Percentiles rank a stretch among this genome's conserved stretches.
Conservation (phyloP, 495 filamentous ascomycete genomes). For the Penicillium coffeae region DNA sequence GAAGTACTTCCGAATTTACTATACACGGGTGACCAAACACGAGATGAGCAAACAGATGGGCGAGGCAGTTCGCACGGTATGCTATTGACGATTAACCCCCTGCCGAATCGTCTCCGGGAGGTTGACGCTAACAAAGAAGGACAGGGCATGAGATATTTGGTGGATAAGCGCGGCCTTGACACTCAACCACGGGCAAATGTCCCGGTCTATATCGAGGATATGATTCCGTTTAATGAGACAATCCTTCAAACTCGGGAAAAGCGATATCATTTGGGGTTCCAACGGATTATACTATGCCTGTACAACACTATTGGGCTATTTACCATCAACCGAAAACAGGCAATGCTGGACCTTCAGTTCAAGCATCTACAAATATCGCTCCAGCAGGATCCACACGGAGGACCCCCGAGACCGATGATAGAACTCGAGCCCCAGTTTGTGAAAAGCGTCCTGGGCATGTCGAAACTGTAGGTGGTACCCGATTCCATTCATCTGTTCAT, state of each 20-base stretch:
- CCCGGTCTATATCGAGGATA: conserved; percentile 20
- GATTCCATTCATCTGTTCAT: not conserved
- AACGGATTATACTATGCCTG: conserved; percentile 18
- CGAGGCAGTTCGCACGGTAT: conserved; percentile 7
- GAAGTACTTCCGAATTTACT: conserved; percentile 16
- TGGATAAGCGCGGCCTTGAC: conserved; percentile 10
- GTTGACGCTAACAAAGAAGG: not conserved
- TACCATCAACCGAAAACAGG: conserved; percentile 15
- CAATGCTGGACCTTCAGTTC: conserved; percentile 17
- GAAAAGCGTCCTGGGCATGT: conserved; percentile 11
- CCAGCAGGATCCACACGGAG: conserved; percentile 14
- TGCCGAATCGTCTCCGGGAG: not conserved
- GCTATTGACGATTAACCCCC: not conserved
- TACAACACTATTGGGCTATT: conserved; percentile 17
- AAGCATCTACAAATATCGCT: conserved; percentile 23
- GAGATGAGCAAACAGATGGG: conserved; percentile 10
- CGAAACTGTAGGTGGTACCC: conserved; percentile 8
- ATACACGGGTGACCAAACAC: conserved; percentile 2
- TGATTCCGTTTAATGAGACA: conserved; percentile 20
- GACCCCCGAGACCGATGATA: conserved; percentile 7
- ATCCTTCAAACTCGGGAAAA: conserved; percentile 20
- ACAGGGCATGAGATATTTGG: conserved; percentile 18
- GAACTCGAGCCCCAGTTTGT: conserved; percentile 10
- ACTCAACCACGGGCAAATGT: conserved; percentile 14
- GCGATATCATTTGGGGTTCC: conserved; percentile 18